These are phyloP conservation scores for Hebeloma cylindrosporum DNA, from an alignment of 768 basidiomycete genomes.

Conservation along the genomic window DNA sequence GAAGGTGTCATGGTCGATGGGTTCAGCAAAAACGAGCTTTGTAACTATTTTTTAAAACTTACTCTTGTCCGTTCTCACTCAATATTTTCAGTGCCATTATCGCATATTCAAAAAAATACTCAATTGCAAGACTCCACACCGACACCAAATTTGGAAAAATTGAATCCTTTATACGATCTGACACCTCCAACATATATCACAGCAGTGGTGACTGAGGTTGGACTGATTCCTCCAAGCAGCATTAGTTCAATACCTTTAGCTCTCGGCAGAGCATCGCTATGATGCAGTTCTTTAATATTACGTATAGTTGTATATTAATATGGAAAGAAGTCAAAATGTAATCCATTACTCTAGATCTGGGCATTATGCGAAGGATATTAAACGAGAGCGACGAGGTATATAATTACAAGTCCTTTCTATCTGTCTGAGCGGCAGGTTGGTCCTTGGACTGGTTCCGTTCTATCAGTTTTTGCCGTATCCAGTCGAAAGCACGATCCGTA, in stretches of 20 bases:
- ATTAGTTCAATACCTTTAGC: conserved; percentile 83
- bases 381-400: not conserved
- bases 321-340: conserved; percentile 3
- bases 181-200: conserved; percentile 92
- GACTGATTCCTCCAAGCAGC: conserved; percentile 90
- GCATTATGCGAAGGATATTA: not conserved
- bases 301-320: conserved; percentile 12
- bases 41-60: conserved; percentile 38
- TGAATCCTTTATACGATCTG: conserved; percentile 91
- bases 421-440: conserved; percentile 5
- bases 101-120: conserved; percentile 30
- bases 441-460: conserved; percentile 33
- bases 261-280: conserved; percentile 50
- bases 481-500: conserved; percentile 68
- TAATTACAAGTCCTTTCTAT: conserved; percentile 32
- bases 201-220: conserved; percentile 96
- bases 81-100: conserved; percentile 34
- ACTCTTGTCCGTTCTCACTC: not conserved
- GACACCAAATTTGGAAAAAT: conserved; percentile 62
- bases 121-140: conserved; percentile 27
- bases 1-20: conserved; percentile 91
- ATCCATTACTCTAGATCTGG: not conserved
- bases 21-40: conserved; percentile 95
- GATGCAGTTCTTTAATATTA: conserved; percentile 12
- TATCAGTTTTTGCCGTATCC: conserved; percentile 59